Evolutionary conservation across 495 filamentous ascomycete genomes (phyloP), one percentile per base, ranked within the genome.

Genomic region (Hypoxylon lenormandii): DNA sequence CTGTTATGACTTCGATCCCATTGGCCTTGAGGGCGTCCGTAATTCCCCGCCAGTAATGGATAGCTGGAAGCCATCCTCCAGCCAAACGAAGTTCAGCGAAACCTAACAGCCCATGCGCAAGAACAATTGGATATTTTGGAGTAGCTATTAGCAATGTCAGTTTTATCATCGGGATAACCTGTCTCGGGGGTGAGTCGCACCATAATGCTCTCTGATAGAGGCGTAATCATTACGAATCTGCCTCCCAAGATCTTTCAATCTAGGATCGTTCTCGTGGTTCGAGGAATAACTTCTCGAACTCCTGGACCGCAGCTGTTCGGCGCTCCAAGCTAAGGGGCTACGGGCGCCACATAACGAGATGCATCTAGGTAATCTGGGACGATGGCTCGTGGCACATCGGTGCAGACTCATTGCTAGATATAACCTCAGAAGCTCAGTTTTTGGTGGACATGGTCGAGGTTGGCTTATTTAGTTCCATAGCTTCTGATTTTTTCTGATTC

Each of bases 11-110:
- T 66, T 94, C 85, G 15, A 92, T 83, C 3, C 88, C 88, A 64
- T 91, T 89, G 46, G 88, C 84, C 8, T 76, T 80, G 16, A 97
- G 79, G 2, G 90, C 92, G 60, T 95, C 90, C 36, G 85, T 87
- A 64, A 98, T 97, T 0, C 94, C 94, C 33, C 90, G 88, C 94
- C 94, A 98, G 77, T 98, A 98, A 37, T 91, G 87, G 19, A 98
- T 87, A 2, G 89, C 85, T 0, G 93, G 94, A 2, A 97, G 77
- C 61, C 84, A 85, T 42, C 80, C 81, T 11, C 92, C 91, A 7
- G 87, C 89, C 4, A 96, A 78, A 28, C 83, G 88, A 49, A 97
- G 80, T 76, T 97, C 90, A 60, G 93, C 89, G 77, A 98, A 98
- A 36, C 94, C 94, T 37, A 98, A 80, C 28, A 98, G 83, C 40